Evolutionary conservation across 1,284 basidiomycete species (phyloP).

Genomic region (Leucoagaricus sp.): DNA sequence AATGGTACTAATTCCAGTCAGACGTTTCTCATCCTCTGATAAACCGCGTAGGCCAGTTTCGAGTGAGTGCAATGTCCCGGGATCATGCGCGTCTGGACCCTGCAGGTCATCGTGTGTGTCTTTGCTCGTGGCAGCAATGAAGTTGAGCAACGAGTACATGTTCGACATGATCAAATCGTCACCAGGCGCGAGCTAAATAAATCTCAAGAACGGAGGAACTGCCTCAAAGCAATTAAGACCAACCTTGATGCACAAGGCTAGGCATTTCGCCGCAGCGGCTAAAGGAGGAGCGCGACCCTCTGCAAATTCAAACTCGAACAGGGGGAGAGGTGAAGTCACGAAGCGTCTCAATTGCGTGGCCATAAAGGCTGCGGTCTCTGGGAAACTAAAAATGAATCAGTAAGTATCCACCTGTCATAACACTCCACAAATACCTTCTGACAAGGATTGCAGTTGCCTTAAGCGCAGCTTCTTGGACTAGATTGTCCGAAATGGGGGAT

Average conservation of each 20-base stretch:
- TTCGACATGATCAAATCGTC: constrained; percentile 94
- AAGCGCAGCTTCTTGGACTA: constrained; percentile 85
- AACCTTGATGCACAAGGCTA: constrained; percentile 88
- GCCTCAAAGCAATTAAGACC: constrained; percentile 15
- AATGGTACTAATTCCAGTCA: constrained; percentile 89
- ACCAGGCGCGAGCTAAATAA: constrained; percentile 67
- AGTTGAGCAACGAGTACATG: constrained; percentile 94
- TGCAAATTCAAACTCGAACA: constrained; percentile 86
- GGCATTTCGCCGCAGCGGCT: constrained; percentile 84
- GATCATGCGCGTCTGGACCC: constrained; percentile 43
- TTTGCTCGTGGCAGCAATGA: constrained; percentile 81
- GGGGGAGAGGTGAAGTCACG: constrained; percentile 84
- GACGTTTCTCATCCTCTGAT: constrained; percentile 82
- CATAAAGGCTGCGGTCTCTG: constrained; percentile 76
- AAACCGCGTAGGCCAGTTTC: constrained; percentile 64
- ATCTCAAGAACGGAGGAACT: neutral
- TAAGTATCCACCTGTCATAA: neutral
- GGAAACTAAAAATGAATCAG: constrained; percentile 56
- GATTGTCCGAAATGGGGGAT: constrained; percentile 77
- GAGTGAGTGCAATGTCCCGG: constrained; percentile 51
- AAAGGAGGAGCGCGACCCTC: constrained; percentile 77
- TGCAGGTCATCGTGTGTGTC: constrained; percentile 62
- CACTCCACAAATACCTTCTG: constrained; percentile 58
- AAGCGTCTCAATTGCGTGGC: constrained; percentile 85
- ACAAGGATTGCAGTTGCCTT: constrained; percentile 82